phyloP scores from a whole-genome alignment of 2,329 filamentous ascomycete species.

The Cercospora sesami region DNA sequence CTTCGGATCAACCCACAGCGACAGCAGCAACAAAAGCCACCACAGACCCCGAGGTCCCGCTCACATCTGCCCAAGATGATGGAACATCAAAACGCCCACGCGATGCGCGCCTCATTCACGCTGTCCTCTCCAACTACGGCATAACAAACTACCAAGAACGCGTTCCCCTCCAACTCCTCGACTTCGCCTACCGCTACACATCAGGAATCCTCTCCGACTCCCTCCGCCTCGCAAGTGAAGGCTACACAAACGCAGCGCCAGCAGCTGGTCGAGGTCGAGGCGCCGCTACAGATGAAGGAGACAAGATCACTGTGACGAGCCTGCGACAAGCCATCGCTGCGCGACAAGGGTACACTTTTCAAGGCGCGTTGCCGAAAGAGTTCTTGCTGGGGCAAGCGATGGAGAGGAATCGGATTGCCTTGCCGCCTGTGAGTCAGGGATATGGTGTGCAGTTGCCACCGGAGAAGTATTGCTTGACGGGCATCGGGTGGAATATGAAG shows the following conservation, averaged over 20 bases:
- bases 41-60: conserved; percentile 33
- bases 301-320: conserved; percentile 63
- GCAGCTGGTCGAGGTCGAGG: conserved; percentile 28
- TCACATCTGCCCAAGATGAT: conserved; percentile 39
- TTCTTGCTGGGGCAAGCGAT: conserved; percentile 73
- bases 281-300: conserved; percentile 45
- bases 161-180: conserved; percentile 77
- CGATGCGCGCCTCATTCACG: conserved; percentile 76
- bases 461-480: conserved; percentile 62
- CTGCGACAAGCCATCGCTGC: conserved; percentile 71
- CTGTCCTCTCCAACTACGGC: conserved; percentile 75
- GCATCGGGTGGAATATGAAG: conserved; percentile 57
- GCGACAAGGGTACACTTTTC: conserved; percentile 69
- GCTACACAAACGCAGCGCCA: conserved; percentile 54
- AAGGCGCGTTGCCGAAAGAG: conserved; percentile 66
- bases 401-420: conserved; percentile 65
- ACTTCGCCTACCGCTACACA: conserved; percentile 83
- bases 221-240: conserved; percentile 67
- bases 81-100: conserved; percentile 60
- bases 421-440: conserved; percentile 59
- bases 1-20: conserved; percentile 30
- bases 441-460: conserved; percentile 61
- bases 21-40: conserved; percentile 19
- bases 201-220: conserved; percentile 70
- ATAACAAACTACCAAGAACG: conserved; percentile 79